These are phyloP conservation scores for Fusarium sp. DNA, from an alignment of 2,329 filamentous ascomycete genomes.

Conservation along the genomic window DNA sequence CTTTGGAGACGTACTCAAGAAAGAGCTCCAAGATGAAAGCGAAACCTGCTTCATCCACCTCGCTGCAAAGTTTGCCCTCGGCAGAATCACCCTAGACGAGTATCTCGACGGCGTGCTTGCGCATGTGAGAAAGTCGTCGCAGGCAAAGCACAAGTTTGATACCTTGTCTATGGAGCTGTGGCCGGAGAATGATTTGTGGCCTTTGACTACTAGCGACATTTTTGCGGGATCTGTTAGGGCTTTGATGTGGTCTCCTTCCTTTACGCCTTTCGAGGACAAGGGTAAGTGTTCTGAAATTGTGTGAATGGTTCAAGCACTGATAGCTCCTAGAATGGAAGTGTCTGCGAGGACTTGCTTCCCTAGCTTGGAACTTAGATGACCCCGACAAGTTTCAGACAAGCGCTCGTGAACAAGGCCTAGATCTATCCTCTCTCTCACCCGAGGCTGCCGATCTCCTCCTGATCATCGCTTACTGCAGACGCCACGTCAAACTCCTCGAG, in stretches of 20 bases:
- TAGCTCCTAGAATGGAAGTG: neutral
- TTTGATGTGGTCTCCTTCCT: neutral
- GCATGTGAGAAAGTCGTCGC: neutral
- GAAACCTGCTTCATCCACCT: neutral
- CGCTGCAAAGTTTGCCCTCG: neutral
- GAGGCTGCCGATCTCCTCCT: neutral
- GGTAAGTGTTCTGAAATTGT: neutral
- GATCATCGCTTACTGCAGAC: neutral
- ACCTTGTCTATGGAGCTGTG: neutral
- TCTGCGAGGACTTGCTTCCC: neutral
- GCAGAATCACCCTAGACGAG: neutral
- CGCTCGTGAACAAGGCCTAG: neutral
- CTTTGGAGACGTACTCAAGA: neutral
- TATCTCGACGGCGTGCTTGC: neutral
- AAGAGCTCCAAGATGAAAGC: neutral
- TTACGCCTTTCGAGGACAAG: neutral
- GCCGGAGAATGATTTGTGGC: neutral
- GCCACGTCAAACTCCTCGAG: neutral
- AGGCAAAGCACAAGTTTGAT: slow-evolving; percentile 1
- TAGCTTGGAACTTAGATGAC: neutral
- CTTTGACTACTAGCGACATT: neutral
- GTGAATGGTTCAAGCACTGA: neutral
- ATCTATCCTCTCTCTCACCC: neutral
- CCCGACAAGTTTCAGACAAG: neutral
- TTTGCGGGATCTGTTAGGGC: neutral